Base-by-base conservation (phyloP, 1,284 basidiomycete genomes). In the Ceratorhiza oryzae-sativae region DNA sequence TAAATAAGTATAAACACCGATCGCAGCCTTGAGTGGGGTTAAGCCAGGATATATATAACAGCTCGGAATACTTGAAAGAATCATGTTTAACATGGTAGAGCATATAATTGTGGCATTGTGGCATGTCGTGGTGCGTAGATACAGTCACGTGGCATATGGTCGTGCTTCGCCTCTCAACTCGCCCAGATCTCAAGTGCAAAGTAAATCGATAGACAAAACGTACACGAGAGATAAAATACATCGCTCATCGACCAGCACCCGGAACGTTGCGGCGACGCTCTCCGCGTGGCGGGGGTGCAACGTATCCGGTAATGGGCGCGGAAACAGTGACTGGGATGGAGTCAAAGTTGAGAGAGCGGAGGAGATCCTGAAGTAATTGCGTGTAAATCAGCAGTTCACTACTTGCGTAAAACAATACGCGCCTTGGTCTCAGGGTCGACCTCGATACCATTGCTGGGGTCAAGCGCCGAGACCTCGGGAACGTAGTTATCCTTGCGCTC, bases 401-500 rank as follows among this genome's bases (percentile, higher is more conserved):
- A 49, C 60, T 36, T 20, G 5, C 39, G 15, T 68, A 45, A 41
- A 20, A n/a, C n/a, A 27, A 42, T 63, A 84, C 87, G 75, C 68
- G 92, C 93, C 87, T 96, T 94, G 82, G 95, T 97, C 79, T 96
- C 94, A 67, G 85, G 85, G 81, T 98, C 95, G 80, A 98, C 86
- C 80, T 95, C 92, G 73, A 97, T 85, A 62, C 90, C 90, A 74
- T 83, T 83, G 76, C 85, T 85, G 74, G 88, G 90, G 82, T 96
- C 94, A 76, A 98, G 91, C 67, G 95, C 95, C 75, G 95, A 98
- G 71, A 97, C 90, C 80, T 97, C 95, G 77, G 95, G 95, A 71
- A 97, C 95, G 83, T 96, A 97, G 86, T 97, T 95, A 82, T 98
- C 96, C 89, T 99, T 99, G 81, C 97, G 88, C 86, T 99, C 97